These are phyloP conservation scores for Bipolaris gigantea DNA, from an alignment of 2,329 filamentous ascomycete genomes.

Conservation along the genomic window DNA sequence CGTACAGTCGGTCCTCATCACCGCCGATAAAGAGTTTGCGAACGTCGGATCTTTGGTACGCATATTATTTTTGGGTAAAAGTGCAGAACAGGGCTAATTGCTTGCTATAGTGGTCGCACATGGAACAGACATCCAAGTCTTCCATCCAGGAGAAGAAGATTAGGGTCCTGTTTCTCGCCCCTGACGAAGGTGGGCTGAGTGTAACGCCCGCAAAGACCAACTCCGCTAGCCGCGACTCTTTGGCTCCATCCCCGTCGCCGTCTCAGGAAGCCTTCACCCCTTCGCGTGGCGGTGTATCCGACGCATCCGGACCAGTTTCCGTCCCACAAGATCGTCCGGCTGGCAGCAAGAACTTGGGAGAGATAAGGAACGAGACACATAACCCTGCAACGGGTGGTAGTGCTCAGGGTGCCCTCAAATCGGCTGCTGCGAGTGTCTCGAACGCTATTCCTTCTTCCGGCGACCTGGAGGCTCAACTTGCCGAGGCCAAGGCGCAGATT, in stretches of 20 bases:
- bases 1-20: constrained; percentile 86
- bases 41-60: constrained; percentile 81
- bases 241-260: constrained; percentile 56
- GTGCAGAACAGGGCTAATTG: constrained; percentile 8
- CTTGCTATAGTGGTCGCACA: constrained; percentile 67
- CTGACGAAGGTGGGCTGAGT: constrained; percentile 52
- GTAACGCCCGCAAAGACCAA: constrained; percentile 41
- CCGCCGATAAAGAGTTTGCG: constrained; percentile 78
- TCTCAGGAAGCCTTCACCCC: constrained; percentile 55
- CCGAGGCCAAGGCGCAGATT: constrained; percentile 74
- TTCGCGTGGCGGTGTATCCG: constrained; percentile 39
- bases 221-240: constrained; percentile 35
- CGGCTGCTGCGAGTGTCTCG: constrained; percentile 55
- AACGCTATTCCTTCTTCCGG: constrained; percentile 55
- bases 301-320: constrained; percentile 44
- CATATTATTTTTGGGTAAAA: not conserved
- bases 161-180: constrained; percentile 78
- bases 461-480: constrained; percentile 72
- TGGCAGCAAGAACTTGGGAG: constrained; percentile 46
- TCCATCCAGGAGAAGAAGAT: constrained; percentile 93
- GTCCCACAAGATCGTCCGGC: constrained; percentile 44
- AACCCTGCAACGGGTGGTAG: constrained; percentile 43
- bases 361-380: constrained; percentile 46
- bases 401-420: constrained; percentile 45
- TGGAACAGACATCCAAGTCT: constrained; percentile 73